Conservation (phyloP, 163 green algal species). For the Trebouxia gelatinosa region DNA sequence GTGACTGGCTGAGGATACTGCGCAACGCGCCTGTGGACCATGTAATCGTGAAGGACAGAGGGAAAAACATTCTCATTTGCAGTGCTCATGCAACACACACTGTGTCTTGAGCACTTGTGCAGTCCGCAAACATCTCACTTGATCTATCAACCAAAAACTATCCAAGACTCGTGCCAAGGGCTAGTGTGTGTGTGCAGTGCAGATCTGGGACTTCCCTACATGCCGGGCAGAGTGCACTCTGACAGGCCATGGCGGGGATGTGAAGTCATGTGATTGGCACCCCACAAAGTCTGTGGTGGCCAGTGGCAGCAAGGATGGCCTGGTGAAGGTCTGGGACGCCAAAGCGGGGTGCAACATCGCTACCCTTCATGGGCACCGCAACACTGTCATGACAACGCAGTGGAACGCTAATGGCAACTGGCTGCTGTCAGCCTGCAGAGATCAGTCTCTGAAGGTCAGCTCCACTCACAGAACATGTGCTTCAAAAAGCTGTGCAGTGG, state of each 20-base stretch:
- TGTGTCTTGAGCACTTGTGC: too few species aligned
- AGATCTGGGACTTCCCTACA: conserved; percentile 72
- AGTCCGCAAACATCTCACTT: too few species aligned
- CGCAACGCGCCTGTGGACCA: too few species aligned
- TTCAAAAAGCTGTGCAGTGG: neutral
- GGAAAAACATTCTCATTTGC: too few species aligned
- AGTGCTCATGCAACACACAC: too few species aligned
- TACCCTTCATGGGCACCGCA: conserved; percentile 87
- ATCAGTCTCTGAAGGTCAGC: conserved; percentile 75
- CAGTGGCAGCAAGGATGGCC: conserved; percentile 78
- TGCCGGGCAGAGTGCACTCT: conserved; percentile 46
- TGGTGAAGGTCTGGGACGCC: conserved; percentile 94
- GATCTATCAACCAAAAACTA: too few species aligned
- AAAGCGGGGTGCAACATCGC: conserved; percentile 51
- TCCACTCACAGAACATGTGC: too few species aligned
- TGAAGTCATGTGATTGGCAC: conserved; percentile 88
- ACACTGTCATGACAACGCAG: conserved; percentile 70
- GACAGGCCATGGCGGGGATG: conserved; percentile 84
- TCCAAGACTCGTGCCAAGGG: too few species aligned
- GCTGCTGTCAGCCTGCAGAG: conserved; percentile 77
- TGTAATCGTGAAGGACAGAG: too few species aligned
- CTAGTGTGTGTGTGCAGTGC: conserved; percentile 8
- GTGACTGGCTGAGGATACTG: too few species aligned
- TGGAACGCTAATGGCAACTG: conserved; percentile 95
- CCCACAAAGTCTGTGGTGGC: conserved; percentile 62